phyloP scores from a whole-genome alignment of 805 yeast species.

The Ogataea philodendri region DNA sequence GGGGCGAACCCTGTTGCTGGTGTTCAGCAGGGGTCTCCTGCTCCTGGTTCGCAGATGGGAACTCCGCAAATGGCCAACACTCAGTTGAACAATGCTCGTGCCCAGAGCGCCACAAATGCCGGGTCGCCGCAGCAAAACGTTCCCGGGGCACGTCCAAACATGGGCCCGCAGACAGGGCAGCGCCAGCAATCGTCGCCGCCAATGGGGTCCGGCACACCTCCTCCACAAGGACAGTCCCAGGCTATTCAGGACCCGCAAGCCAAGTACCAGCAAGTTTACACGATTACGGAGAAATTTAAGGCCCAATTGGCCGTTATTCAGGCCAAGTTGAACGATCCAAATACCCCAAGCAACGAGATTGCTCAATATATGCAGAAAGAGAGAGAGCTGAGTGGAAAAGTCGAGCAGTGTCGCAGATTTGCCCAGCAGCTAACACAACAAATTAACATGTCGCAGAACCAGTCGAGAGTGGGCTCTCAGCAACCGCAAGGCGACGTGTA shows the following conservation, averaged over 20 bases:
- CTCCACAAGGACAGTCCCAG: constrained; percentile 24
- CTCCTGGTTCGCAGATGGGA: constrained; percentile 6
- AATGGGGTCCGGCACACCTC: constrained; percentile 6
- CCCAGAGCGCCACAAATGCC: constrained; percentile 7
- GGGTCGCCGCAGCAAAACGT: constrained; percentile 17
- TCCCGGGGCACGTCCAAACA: constrained; percentile 25
- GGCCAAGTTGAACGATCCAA: constrained; percentile 43
- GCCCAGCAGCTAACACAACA: constrained; percentile 44
- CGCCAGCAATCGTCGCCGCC: constrained; percentile 11
- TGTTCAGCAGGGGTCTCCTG: constrained; percentile 13
- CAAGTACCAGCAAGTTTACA: constrained; percentile 44
- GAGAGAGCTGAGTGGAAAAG: constrained; percentile 43
- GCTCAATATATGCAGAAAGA: constrained; percentile 48
- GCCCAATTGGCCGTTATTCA: constrained; percentile 50
- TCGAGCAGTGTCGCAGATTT: constrained; percentile 44
- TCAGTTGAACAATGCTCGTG: constrained; percentile 15
- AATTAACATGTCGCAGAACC: constrained; percentile 30
- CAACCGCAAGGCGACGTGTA: constrained; percentile 17
- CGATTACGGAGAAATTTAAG: constrained; percentile 47
- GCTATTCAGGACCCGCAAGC: constrained; percentile 30
- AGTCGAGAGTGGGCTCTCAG: constrained; percentile 7
- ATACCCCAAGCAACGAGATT: constrained; percentile 44
- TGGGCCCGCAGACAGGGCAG: constrained; percentile 21
- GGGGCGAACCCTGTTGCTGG: constrained; percentile 18
- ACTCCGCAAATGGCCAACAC: constrained; percentile 18